phyloP scores from a whole-genome alignment of 2,329 filamentous ascomycete species.

The Septoria petroselini region DNA sequence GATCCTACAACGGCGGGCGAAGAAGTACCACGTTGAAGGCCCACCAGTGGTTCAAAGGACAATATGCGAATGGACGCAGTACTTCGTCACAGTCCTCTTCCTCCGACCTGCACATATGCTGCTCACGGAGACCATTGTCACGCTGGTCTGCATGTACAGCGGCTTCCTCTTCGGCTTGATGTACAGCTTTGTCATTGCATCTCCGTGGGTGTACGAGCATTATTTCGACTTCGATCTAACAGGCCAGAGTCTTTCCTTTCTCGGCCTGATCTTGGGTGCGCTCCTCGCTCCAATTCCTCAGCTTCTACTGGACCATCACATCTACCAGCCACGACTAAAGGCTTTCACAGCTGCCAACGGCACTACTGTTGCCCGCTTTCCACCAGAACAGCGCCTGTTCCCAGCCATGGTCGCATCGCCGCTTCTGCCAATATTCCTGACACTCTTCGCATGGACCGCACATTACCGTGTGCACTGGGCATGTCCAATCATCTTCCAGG shows the following conservation, averaged over 20 bases:
- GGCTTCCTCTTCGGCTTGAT: conserved; percentile 43
- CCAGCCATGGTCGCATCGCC: conserved; percentile 37
- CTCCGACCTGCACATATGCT: conserved; percentile 38
- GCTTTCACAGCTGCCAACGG: conserved; percentile 1
- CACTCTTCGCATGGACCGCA: conserved; percentile 40
- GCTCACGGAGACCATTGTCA: conserved; percentile 44
- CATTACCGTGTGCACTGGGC: conserved; percentile 40
- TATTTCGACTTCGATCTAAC: conserved; percentile 32
- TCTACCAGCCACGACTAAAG: conserved; percentile 32
- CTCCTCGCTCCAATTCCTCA: conserved; percentile 28
- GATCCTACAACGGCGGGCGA: conserved; percentile 34
- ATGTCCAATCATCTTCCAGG: conserved; percentile 37
- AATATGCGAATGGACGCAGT: conserved; percentile 16
- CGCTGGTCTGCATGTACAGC: conserved; percentile 43
- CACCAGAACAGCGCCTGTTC: conserved; percentile 37
- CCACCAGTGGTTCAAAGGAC: conserved; percentile 19
- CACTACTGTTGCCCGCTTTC: conserved; percentile 13
- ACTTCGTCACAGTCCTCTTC: conserved; percentile 29
- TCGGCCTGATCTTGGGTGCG: conserved; percentile 32
- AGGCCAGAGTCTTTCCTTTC: conserved; percentile 38
- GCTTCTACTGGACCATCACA: conserved; percentile 28
- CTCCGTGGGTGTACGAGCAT: conserved; percentile 35
- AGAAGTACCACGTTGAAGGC: conserved; percentile 27
- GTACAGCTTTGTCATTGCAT: conserved; percentile 45
- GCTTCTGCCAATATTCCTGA: conserved; percentile 36